Conservation (phyloP, 164 flowering plant species). For the Annona cherimola region DNA sequence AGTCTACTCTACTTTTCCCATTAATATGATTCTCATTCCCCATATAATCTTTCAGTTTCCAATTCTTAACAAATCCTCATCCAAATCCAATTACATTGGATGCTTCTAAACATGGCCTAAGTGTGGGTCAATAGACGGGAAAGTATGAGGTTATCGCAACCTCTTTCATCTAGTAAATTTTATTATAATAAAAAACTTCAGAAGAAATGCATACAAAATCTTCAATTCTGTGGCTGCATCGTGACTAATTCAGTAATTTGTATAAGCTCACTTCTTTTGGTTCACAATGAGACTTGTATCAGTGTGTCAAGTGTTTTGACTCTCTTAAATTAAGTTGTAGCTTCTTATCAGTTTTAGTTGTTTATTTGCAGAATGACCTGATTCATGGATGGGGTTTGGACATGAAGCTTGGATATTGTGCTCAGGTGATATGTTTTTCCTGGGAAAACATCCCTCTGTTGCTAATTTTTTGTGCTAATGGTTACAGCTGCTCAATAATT, state of each 20-base stretch:
- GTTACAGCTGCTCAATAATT: too few relatives aligned
- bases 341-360: background rate
- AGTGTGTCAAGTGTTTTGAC: background rate
- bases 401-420: constrained; percentile 78
- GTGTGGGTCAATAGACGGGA: too few relatives aligned
- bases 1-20: too few relatives aligned
- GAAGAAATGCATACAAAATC: background rate
- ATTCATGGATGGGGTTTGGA: constrained; percentile 92
- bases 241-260: background rate
- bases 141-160: too few relatives aligned
- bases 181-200: background rate
- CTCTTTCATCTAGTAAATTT: background rate
- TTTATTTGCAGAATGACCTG: constrained; percentile 57
- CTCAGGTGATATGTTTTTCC: constrained; percentile 37
- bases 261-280: background rate
- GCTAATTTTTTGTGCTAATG: too few relatives aligned
- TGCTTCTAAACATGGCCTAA: too few relatives aligned
- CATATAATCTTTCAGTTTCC: too few relatives aligned
- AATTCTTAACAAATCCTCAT: too few relatives aligned
- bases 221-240: background rate
- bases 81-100: too few relatives aligned
- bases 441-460: too few relatives aligned
- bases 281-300: background rate
- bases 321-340: background rate
- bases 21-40: too few relatives aligned